A percentile compares a stretch with the other conserved stretches of the same genome.
These are phyloP conservation scores for Zoysia matrella DNA, from an alignment of 202 grass and related monocot genomes.

Conservation along the genomic window DNA sequence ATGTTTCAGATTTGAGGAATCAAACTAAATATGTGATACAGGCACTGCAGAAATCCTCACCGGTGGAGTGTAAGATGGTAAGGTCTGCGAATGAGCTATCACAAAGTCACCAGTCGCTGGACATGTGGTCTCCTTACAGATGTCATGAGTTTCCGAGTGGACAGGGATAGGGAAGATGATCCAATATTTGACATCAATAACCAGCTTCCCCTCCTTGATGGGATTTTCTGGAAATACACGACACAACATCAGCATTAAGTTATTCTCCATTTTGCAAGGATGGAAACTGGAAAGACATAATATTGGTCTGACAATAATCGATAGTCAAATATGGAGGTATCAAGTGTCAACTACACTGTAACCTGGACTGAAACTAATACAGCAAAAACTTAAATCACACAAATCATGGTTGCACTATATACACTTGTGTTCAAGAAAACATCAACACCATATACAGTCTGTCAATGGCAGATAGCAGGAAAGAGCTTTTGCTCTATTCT, in stretches of 20 bases:
- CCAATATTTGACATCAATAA: conserved; percentile 84
- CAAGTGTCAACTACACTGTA: neutral
- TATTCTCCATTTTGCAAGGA: neutral
- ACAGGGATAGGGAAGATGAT: conserved; percentile 55
- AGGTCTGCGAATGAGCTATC: conserved; percentile 60
- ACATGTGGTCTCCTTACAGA: conserved; percentile 78
- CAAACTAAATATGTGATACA: neutral
- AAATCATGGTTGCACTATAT: neutral
- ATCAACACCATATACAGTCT: neutral
- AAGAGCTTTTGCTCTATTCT: neutral
- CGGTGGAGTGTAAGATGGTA: conserved; percentile 69
- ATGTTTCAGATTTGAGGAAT: neutral
- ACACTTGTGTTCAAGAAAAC: neutral
- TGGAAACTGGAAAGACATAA: neutral
- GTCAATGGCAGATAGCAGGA: neutral
- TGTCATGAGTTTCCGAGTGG: conserved; percentile 73
- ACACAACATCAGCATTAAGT: neutral
- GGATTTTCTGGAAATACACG: conserved; percentile 55
- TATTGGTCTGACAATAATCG: neutral
- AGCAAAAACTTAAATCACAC: neutral
- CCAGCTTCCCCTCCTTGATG: conserved; percentile 62
- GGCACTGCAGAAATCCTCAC: conserved; percentile 51
- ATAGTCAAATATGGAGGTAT: no score
- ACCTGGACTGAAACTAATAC: neutral
- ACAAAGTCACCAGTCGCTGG: conserved; percentile 63